Evolutionary conservation across 768 basidiomycete genomes (phyloP), one percentile per base, ranked within the genome.

Genomic region (Amylocystis lapponica): DNA sequence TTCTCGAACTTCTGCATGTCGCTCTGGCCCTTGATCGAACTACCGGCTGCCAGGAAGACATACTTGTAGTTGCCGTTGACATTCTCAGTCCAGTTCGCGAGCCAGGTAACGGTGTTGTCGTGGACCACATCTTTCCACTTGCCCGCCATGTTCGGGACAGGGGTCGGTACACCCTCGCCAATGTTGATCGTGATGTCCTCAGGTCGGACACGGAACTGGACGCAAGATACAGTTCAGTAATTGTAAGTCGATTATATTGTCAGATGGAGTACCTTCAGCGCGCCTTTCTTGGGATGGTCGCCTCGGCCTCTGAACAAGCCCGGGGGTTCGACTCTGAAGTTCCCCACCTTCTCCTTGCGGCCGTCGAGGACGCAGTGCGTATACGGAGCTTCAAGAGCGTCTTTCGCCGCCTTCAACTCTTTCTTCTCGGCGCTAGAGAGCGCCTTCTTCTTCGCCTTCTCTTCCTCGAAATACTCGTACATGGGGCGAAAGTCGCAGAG

Each of bases 1-100:
- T 98, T 98, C 68, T 99, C 96, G 51, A 98, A 99, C 68, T 99
- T 99, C 43, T 75, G 68, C 83, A 93, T 87, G 68, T 99, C 96
- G 61, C 91, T 94, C 66, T 98, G 94, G 32, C 96, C 96, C 66
- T 99, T 99, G 58, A 97, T 75, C 7, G 93, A 94, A 56, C 91
- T 95, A 31, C 91, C 92, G n/a, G 96, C 89, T 6, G 96, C 91
- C 50, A 98, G 66, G 75, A 98, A 98, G 42, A 99, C 96, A 59
- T 99, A 99, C 68, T 98, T 97, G 64, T 88, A 82, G 58, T 85
- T 89, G 47, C 82, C 79, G 57, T 98, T 98, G 66, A 98, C 82
- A 59, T 99, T 99, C 65, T 98, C 96, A 35, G 92, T 93, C 96
- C 96, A 99, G 43, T 87, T 94, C 4, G 96, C 96, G 36, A 99